Evolutionary conservation across 441 rosid species (phyloP), one percentile per base, ranked within the genome.

Genomic region (Corymbia citriodora): DNA sequence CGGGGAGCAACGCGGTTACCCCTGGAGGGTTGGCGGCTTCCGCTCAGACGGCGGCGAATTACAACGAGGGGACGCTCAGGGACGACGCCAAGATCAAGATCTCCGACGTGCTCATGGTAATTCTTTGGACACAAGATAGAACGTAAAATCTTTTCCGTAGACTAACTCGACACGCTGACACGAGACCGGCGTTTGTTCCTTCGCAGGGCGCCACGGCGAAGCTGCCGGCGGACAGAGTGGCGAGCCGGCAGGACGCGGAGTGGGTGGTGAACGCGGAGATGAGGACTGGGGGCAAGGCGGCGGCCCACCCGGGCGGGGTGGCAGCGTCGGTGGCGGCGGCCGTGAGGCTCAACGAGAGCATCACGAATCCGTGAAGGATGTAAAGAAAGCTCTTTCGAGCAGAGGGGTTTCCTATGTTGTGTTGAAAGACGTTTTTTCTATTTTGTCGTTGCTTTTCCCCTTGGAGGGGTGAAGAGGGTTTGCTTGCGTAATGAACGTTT

Each of bases 11-110:
- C 83, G 49, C 3, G 79, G 31, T 29, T 14, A 40, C 63, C 52
- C 59, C 49, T 2, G 88, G 88, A 0, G 88, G 88, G 21, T 3
- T 85, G 50, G 81, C 90, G 3, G 88, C 90, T 2, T 70, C 88
- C 25, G 90, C 90, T 59, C 88, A 85, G 36, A 82, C 63, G 7
- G 82, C 90, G 2, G 88, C 88, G 0, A 50, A 81, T 45, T 85
- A 81, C 52, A 89, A 89, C 27, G 81, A 82, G 88, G 45, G 54
- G 14, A 59, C 90, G 16, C 55, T 59, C 11, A 59, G 50, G 79
- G 55, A 85, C 17, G 82, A 85, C 6, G 88, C 85, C 48, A 89
- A 61, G 88, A 89, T 89, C 72, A 55, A 40, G 72, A 68, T 89
- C 87, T 89, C 88, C 12, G 54, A 89, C 12, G 48, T 89, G 31